These are phyloP conservation scores for Wallacemonas rigidus DNA, from an alignment of 208 protist species.

Conservation along the genomic window DNA sequence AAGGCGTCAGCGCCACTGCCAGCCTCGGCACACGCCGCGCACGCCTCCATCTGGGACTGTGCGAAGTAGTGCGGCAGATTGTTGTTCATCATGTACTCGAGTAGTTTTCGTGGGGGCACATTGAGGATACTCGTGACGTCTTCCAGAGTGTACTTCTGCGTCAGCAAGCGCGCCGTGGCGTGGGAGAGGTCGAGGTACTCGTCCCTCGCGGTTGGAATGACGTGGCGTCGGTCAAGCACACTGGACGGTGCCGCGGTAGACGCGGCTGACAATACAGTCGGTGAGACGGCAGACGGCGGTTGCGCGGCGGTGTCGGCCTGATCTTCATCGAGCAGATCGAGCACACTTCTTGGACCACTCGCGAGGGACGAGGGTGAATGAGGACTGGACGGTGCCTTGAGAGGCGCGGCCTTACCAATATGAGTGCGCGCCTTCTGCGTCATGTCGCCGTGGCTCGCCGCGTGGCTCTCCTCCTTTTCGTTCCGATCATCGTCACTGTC, in stretches of 20 bases:
- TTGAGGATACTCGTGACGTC: constrained; percentile 56
- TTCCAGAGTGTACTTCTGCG: constrained; percentile 69
- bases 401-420: too few species aligned
- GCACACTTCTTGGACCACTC: constrained; percentile 21
- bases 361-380: too few species aligned
- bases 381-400: too few species aligned
- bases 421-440: too few species aligned
- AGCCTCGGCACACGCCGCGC: constrained; percentile 47
- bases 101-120: constrained; percentile 56
- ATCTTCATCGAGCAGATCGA: constrained; percentile 31
- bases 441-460: too few species aligned
- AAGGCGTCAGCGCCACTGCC: constrained; percentile 59
- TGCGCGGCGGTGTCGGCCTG: neutral
- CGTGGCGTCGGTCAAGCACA: neutral
- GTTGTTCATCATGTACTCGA: constrained; percentile 71
- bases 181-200: constrained; percentile 80
- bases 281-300: neutral
- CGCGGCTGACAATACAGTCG: too few species aligned
- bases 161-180: constrained; percentile 75
- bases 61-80: constrained; percentile 74
- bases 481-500: constrained; percentile 3
- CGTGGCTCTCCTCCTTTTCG: neutral
- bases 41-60: constrained; percentile 50
- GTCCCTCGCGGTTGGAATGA: constrained; percentile 52
- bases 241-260: too few species aligned